Evolutionary conservation across 257 asterid species (phyloP), one percentile per base, ranked within the genome.

Genomic region (Vinca minor): DNA sequence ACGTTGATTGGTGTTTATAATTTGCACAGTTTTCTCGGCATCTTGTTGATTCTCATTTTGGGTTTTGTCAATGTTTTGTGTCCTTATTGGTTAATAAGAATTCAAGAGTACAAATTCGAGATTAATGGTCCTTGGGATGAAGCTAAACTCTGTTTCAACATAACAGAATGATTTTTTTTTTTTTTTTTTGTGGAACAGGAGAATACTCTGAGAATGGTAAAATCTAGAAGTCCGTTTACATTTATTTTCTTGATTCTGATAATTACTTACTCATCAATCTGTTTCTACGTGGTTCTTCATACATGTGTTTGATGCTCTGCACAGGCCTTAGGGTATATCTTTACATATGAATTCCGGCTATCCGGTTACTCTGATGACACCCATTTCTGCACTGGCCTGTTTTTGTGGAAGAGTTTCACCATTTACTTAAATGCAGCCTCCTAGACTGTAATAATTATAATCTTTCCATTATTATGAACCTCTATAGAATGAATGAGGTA

Each of bases 51-150:
- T 74, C 68, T 83, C 18, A 55, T 82, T 59, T 73, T 89, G 74
- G 78, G 80, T 52, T 87, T 87, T 49, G 89, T 89, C 38, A 92
- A 89, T 78, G 61, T 89, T 70, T 85, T 85, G 14, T 87, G 97
- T 73, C 98, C 97, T 5, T 85, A 86, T 74, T 92, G 96, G 95
- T 78, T 92, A 71, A 87, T 89, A 68, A 84, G 91, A 73, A 85
- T 92, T 76, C 96, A 87, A 67, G 87, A 82, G 79, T 89, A 85
- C 82, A 92, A 87, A 73, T 89, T 92, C 68, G 96, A 89, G 93
- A 89, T 89, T 44, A 89, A 89, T 81, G 96, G 98, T 32, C 98
- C 96, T 0, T 89, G 96, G 96, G 97, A 89, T 69, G 96, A 92
- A 85, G 96, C 98, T 52, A 92, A 85, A 77, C 95, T 92, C 49